phyloP scores from a whole-genome alignment of 768 basidiomycete species.

The Coprinopsis strossmayeri region DNA sequence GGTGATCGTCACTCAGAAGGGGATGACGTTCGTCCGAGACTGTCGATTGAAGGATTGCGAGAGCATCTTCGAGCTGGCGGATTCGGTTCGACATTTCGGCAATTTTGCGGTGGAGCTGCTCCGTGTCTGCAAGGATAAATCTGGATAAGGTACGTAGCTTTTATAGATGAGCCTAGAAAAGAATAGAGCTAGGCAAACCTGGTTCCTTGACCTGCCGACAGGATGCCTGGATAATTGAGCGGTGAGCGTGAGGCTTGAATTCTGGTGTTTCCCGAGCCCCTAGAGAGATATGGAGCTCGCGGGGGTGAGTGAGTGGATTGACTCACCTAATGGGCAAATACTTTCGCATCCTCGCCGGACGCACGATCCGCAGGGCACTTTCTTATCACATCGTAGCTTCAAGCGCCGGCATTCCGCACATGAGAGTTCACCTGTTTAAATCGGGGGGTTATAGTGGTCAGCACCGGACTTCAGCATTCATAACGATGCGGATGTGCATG shows the following conservation, averaged over 20 bases:
- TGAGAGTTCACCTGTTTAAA: slow-evolving; percentile 50
- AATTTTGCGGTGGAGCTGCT: slow-evolving; percentile 60
- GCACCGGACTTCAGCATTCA: too few species aligned
- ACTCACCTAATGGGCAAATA: slow-evolving; percentile 53
- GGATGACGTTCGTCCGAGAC: slow-evolving; percentile 55
- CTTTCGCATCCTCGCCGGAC: slow-evolving; percentile 54
- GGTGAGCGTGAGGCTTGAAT: too few species aligned
- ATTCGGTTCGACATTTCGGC: slow-evolving; percentile 63
- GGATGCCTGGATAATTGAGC: slow-evolving; percentile 26
- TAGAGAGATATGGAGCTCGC: too few species aligned
- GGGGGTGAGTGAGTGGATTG: background rate
- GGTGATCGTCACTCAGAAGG: slow-evolving; percentile 44
- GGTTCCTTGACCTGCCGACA: slow-evolving; percentile 48
- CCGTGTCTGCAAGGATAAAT: slow-evolving; percentile 61
- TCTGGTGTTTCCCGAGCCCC: too few species aligned
- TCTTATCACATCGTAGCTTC: slow-evolving; percentile 48
- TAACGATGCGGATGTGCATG: too few species aligned
- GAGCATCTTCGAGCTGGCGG: slow-evolving; percentile 60
- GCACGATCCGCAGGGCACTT: slow-evolving; percentile 44
- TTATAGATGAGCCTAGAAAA: background rate
- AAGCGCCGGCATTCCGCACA: slow-evolving; percentile 47
- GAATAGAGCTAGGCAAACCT: slow-evolving; percentile 21
- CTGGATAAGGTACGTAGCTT: slow-evolving; percentile 20
- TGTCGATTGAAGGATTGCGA: slow-evolving; percentile 54
- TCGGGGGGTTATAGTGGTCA: too few species aligned